These are phyloP conservation scores for Aspergillus caelatus DNA, from an alignment of 2,329 filamentous ascomycete species.

Conservation along the genomic window DNA sequence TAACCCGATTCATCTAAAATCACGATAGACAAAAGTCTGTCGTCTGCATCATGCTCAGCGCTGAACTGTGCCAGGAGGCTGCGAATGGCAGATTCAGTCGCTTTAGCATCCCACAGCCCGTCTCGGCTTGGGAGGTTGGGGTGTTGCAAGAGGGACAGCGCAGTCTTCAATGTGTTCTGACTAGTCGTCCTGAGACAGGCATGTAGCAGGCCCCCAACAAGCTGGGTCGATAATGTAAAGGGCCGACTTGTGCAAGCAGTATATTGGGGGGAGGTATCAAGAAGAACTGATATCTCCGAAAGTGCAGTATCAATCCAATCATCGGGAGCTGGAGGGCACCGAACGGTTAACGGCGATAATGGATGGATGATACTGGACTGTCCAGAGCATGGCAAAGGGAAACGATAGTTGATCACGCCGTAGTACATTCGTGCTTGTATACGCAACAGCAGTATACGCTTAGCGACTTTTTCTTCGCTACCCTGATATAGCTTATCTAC, in stretches of 20 bases:
- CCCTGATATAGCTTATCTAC: not conserved
- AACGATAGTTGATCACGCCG: conserved; percentile 17
- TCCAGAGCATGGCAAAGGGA: not conserved
- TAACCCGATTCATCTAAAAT: not conserved
- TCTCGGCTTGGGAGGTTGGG: conserved; percentile 21
- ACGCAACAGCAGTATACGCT: conserved; percentile 15
- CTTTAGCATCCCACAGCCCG: conserved; percentile 26
- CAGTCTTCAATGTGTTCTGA: conserved; percentile 11
- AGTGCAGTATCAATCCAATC: not conserved
- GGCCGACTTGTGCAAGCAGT: not conserved
- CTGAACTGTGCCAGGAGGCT: not conserved
- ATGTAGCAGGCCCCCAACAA: conserved; percentile 27
- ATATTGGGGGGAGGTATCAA: not conserved
- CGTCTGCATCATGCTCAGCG: not conserved
- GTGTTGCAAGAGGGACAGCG: conserved; percentile 21
- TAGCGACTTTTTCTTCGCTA: not conserved
- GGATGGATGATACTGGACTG: conserved; percentile 1
- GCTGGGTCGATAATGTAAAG: conserved; percentile 27
- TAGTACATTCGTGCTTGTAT: conserved; percentile 19
- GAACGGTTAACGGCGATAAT: not conserved
- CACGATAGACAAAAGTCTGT: accelerated
- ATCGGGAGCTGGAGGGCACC: accelerated
- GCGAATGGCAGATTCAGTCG: conserved; percentile 19
- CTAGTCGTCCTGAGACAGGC: conserved; percentile 26
- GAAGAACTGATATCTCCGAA: not conserved